A percentile compares a stretch with the other conserved stretches of the same genome.
phyloP scores from a whole-genome alignment of 371 early-diverging fungal genomes.

The Mortierella sp. region DNA sequence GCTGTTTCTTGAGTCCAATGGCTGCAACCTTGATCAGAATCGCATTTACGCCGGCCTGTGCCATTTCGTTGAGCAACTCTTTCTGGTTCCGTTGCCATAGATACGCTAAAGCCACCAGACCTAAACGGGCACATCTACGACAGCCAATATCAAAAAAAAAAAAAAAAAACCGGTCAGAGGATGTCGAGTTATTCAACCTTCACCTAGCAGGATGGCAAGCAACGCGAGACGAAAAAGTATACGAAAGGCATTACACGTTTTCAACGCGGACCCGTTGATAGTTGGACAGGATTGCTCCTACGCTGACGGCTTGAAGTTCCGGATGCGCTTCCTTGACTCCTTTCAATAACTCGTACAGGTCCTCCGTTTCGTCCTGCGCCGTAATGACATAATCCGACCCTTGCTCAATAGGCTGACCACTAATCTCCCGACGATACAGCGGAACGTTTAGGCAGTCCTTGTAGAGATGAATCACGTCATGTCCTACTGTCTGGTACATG shows the following conservation, averaged over 20 bases:
- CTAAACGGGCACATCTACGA: slow-evolving; percentile 82
- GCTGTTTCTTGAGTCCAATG: slow-evolving; percentile 74
- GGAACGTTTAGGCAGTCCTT: slow-evolving; percentile 94
- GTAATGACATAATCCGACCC: slow-evolving; percentile 72
- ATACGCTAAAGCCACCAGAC: slow-evolving; percentile 87
- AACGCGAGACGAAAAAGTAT: background rate
- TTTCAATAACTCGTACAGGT: slow-evolving; percentile 82
- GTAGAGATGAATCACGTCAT: slow-evolving; percentile 87
- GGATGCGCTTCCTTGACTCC: slow-evolving; percentile 70
- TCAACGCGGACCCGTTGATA: slow-evolving; percentile 99
- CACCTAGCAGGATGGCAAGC: background rate
- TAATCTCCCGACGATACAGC: slow-evolving; percentile 83
- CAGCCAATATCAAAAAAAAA: background rate
- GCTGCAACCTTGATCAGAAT: slow-evolving; percentile 97
- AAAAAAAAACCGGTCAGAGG: background rate
- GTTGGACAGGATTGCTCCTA: slow-evolving; percentile 98
- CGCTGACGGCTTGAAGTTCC: slow-evolving; percentile 90
- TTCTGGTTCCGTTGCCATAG: slow-evolving; percentile 95
- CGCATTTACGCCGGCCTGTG: slow-evolving; percentile 83
- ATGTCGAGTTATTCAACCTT: background rate
- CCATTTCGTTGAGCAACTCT: slow-evolving; percentile 92
- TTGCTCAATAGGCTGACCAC: slow-evolving; percentile 77
- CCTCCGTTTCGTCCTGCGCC: slow-evolving; percentile 96
- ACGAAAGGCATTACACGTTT: slow-evolving; percentile 74
- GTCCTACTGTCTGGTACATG: slow-evolving; percentile 99